Evolutionary conservation across 139 green algal genomes (phyloP), one percentile per base, ranked within the genome.

Genomic region (Picochlorum sp.): DNA sequence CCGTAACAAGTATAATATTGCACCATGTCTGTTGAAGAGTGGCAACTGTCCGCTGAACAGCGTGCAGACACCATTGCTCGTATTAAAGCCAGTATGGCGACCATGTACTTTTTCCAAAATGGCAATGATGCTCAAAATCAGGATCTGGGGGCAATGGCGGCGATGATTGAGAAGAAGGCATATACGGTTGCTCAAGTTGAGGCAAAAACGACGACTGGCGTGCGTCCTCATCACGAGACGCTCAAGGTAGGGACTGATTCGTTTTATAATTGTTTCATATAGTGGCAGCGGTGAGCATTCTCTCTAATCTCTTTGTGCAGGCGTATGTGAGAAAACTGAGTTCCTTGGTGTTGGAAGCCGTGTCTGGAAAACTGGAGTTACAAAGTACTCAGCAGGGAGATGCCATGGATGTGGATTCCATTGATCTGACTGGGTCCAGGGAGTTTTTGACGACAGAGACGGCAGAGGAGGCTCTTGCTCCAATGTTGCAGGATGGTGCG

Each of bases 361-460:
- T 89, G 10, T 52, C 66, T 10, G 61, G 6, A 3, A 63, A 30
- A 15, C 63, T 55, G 34, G 1, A 60, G 55, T 32, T 71, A 6
- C 62, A 75, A 55, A 21, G 24, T 21, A 20, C n/a, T 20, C 8
- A 18, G 6, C 18, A 26, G 47, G 47, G 47, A 13, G 47, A 54
- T 57, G 61, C 61, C 11, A 16, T 44, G 8, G 57, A 55, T 49
- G 49, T 18, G 13, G 14, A 26, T 49, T 24, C 10, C 16, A 50
- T 96, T 44, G 89, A 97, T 72, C 73, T 97, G 51, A 82, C 65
- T 41, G 88, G 89, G 45, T 71, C 66, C 15, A 77, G 91, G 1
- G 91, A 97, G 65, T 96, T 96, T 49, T 61, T 97, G 45, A 91
- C 79, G 24, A 70, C 51, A 14, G 85, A 95, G 37, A 65, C 49